Conservation (phyloP, 331 rosid genomes). For the Phaseolus coccineus region DNA sequence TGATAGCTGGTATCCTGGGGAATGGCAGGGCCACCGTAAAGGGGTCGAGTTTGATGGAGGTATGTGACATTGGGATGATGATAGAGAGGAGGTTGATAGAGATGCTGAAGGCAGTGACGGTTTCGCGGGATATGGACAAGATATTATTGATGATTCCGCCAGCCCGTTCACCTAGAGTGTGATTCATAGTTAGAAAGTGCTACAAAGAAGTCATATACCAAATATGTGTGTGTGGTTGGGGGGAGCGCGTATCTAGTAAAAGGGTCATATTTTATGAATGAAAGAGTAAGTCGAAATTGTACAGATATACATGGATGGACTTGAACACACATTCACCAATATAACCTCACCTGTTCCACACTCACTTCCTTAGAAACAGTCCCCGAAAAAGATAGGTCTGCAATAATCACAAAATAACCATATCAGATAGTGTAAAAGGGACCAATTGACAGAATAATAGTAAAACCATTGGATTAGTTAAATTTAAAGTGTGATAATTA, state of each 20-base stretch:
- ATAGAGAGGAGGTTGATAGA: constrained; percentile 69
- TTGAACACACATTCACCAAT: background rate
- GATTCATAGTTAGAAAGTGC: constrained; percentile 26
- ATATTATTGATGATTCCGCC: constrained; percentile 61
- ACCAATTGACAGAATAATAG: constrained; percentile 11
- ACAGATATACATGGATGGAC: too few species aligned
- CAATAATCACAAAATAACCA: constrained; percentile 38
- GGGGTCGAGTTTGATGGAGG: constrained; percentile 73
- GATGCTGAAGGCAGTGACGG: constrained; percentile 77
- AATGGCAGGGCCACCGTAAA: constrained; percentile 56
- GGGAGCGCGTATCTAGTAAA: background rate
- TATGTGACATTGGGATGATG: constrained; percentile 67
- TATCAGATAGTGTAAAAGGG: constrained; percentile 45
- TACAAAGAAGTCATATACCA: constrained; percentile 19
- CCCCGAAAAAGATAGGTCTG: constrained; percentile 78
- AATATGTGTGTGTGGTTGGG: background rate
- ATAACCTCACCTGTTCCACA: constrained; percentile 71
- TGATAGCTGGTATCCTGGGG: constrained; percentile 72
- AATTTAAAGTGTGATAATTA: constrained; percentile 1
- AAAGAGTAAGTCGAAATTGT: too few species aligned
- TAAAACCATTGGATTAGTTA: constrained; percentile 8
- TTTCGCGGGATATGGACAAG: constrained; percentile 71
- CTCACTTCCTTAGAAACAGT: constrained; percentile 71
- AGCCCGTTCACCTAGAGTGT: constrained; percentile 68
- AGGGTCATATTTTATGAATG: too few species aligned